Conservation (phyloP, 2,329 filamentous ascomycete genomes). For the Botrytis galanthina region DNA sequence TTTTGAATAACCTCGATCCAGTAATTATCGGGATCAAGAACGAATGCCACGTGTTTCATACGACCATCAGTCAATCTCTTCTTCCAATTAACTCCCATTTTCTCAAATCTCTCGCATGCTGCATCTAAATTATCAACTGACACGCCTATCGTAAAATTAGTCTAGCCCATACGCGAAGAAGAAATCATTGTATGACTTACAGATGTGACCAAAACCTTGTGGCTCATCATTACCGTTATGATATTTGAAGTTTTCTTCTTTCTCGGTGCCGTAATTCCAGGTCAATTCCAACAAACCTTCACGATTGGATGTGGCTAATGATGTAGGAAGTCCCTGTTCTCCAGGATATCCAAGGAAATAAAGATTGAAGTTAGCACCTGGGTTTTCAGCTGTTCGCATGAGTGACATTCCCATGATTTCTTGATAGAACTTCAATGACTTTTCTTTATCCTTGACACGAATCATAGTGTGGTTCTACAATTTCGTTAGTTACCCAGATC, state of each 20-base stretch:
- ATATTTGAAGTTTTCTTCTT: slow-evolving; percentile 78
- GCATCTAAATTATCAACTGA: slow-evolving; percentile 85
- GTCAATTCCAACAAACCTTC: slow-evolving; percentile 91
- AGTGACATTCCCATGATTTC: slow-evolving; percentile 87
- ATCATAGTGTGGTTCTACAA: slow-evolving; percentile 86
- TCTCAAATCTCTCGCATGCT: slow-evolving; percentile 83
- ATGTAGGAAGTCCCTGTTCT: slow-evolving; percentile 51
- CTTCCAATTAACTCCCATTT: slow-evolving; percentile 82
- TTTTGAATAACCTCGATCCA: slow-evolving; percentile 81
- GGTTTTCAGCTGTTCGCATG: slow-evolving; percentile 68
- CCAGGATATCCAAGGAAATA: slow-evolving; percentile 86
- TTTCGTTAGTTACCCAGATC: no score
- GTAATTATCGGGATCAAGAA: slow-evolving; percentile 84
- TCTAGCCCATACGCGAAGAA: background rate
- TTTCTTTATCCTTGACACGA: slow-evolving; percentile 78
- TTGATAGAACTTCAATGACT: slow-evolving; percentile 76
- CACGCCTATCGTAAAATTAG: slow-evolving; percentile 52
- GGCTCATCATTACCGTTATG: slow-evolving; percentile 90
- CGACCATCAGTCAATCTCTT: slow-evolving; percentile 88
- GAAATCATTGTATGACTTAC: slow-evolving; percentile 50
- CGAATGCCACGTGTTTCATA: slow-evolving; percentile 93
- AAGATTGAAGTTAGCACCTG: slow-evolving; percentile 74
- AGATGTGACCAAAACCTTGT: slow-evolving; percentile 93
- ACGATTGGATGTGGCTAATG: slow-evolving; percentile 56
- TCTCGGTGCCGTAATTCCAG: slow-evolving; percentile 82